Evolutionary conservation across 148 eudicot species (phyloP).

Genomic region (Diospyros lotus): DNA sequence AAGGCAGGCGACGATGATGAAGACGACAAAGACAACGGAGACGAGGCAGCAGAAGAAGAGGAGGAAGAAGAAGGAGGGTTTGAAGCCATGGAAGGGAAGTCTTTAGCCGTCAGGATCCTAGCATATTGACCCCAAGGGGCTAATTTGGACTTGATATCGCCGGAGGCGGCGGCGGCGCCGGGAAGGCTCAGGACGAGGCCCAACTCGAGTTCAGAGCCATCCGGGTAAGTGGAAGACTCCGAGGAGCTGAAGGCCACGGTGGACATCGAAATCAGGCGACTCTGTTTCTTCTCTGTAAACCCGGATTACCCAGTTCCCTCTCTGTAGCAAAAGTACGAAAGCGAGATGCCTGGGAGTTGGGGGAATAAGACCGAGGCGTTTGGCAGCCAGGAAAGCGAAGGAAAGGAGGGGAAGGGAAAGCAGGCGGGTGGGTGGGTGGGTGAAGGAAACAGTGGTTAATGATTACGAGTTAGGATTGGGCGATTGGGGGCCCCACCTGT

Average conservation of each 20-base stretch:
- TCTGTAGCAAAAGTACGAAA: not conserved
- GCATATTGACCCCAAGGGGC: constrained; percentile 16
- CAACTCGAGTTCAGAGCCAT: constrained; percentile 61
- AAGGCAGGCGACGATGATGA: constrained; percentile 59
- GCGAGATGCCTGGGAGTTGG: not conserved
- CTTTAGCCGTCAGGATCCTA: constrained; percentile 61
- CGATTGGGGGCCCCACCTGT: constrained; percentile 41
- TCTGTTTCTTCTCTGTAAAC: not conserved
- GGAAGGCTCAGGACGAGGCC: constrained; percentile 31
- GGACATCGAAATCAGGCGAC: constrained; percentile 36
- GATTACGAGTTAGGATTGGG: constrained; percentile 19
- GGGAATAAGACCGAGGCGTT: not conserved
- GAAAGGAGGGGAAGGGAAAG: not conserved
- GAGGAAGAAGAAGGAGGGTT: not conserved
- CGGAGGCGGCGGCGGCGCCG: not conserved
- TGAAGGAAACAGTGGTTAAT: constrained; percentile 31
- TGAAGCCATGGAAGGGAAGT: constrained; percentile 31
- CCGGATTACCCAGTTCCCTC: constrained; percentile 17
- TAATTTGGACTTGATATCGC: not conserved
- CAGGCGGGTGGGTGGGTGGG: constrained; percentile 7
- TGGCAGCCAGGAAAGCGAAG: not conserved
- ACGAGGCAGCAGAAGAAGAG: not conserved
- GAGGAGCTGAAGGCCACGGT: constrained; percentile 30
- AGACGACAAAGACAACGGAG: constrained; percentile 19
- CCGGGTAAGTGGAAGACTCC: constrained; percentile 50